phyloP scores from a whole-genome alignment of 768 basidiomycete species.

The Boletus rubroflammeus region DNA sequence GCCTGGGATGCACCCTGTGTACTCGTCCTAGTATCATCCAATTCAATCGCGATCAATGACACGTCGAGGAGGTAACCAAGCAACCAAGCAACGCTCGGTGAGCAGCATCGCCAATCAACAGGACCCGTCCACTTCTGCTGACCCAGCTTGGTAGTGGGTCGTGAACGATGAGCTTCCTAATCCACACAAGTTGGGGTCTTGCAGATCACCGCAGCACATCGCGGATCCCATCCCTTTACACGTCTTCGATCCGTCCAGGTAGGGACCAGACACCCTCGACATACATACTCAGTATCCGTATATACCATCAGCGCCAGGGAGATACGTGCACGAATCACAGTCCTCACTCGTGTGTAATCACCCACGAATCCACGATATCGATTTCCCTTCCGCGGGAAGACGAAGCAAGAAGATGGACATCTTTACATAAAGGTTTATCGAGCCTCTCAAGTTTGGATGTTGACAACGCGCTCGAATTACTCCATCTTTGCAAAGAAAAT shows the following conservation, averaged over 20 bases:
- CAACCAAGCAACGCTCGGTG: constrained; percentile 22
- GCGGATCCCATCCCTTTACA: constrained; percentile 27
- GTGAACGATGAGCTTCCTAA: constrained; percentile 40
- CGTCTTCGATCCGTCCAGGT: constrained; percentile 23
- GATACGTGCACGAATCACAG: background rate
- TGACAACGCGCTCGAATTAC: background rate
- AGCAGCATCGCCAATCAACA: constrained; percentile 29
- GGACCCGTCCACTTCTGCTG: constrained; percentile 18
- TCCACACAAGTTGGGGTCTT: constrained; percentile 32
- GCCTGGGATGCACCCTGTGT: constrained; percentile 40
- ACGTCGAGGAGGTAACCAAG: background rate
- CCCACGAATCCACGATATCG: constrained; percentile 22
- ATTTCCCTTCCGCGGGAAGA: constrained; percentile 11
- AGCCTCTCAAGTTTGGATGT: background rate
- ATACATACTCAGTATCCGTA: constrained; percentile 22
- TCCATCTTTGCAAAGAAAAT: constrained; percentile 17
- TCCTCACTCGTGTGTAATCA: constrained; percentile 22
- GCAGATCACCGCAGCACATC: constrained; percentile 19
- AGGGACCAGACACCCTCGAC: constrained; percentile 20
- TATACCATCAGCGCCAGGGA: background rate
- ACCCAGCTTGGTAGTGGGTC: constrained; percentile 38
- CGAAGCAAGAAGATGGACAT: constrained; percentile 21
- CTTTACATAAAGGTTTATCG: constrained; percentile 5
- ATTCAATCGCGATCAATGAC: background rate
- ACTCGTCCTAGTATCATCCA: constrained; percentile 7